Base-by-base conservation (phyloP, 2,329 filamentous ascomycete species). In the Phialophora chinensis region DNA sequence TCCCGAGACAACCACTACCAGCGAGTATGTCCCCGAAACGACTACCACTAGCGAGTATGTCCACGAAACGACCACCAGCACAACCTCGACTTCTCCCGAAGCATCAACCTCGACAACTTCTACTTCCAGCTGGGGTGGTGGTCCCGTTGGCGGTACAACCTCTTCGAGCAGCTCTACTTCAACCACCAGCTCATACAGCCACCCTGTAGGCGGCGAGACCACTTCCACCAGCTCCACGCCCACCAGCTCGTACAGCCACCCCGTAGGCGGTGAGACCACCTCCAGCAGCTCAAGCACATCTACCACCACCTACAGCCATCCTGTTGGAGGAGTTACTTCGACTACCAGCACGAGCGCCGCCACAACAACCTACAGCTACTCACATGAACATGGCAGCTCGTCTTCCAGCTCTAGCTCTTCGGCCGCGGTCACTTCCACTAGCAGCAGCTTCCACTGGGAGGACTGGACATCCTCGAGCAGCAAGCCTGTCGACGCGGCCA, bases 41-140 rank as follows among this genome's bases (percentile, higher is more conserved):
- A 60, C 56, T 12, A 44, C 38, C 14, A 42, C 35, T 5, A 12
- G 14, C 14, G 12, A 42, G 35, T 42, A 17, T 42, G 35, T 42
- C 14, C 35, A 11, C 3, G 35, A 17, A 14, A 42, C 55, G 6
- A 59, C 55, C n/a, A 42, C 20, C 17, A 59, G 25, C 25, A 60
- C 58, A 23, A 38, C 58, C 1, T 65, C 60, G 17, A 66, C 65
- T 6, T 23, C 60, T 56, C 17, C 20, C 14, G 52, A 50, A 38
- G 47, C 44, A 23, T 25, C 61, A 0, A 35, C 35, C 27, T 33
- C 53, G 42, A 38, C 66, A 3, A 61, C 63, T 7, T 66, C 60
- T 12, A 60, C 69, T 38, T 63, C 31, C 33, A 56, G 62, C 52
- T 27, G 47, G 17, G 25, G 38, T 44, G 14, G 5, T 44, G 38